These are phyloP conservation scores for Decorospora gaudefroyi DNA, from an alignment of 2,329 filamentous ascomycete species.

Conservation along the genomic window DNA sequence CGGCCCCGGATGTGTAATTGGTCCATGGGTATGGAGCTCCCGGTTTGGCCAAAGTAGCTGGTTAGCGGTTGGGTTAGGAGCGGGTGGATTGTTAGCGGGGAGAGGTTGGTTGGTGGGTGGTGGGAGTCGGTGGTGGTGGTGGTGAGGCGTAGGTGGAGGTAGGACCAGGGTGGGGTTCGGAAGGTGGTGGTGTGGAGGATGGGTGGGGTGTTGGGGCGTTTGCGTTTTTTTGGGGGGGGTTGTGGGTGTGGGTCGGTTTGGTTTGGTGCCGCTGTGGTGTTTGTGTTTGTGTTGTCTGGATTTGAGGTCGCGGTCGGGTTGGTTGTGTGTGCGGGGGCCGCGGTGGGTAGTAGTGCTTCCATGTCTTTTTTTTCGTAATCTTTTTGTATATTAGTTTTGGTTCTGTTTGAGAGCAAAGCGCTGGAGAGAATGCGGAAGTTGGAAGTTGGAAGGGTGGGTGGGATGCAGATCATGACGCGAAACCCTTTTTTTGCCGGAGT, in stretches of 20 bases:
- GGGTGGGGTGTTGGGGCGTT: constrained; percentile 23
- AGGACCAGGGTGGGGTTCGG: constrained; percentile 47
- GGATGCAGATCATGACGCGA: constrained; percentile 20
- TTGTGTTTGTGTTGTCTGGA: not conserved
- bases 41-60: constrained; percentile 72
- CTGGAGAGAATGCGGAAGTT: no score
- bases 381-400: no score
- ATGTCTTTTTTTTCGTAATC: no score
- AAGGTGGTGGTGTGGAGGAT: constrained; percentile 47
- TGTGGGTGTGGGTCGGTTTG: not conserved
- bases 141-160: constrained; percentile 49
- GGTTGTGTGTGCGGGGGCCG: constrained; percentile 2
- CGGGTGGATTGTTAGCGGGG: constrained; percentile 65
- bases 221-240: constrained; percentile 12
- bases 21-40: constrained; percentile 69
- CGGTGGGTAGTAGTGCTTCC: no score
- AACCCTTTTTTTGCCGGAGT: constrained; percentile 31
- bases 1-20: constrained; percentile 59
- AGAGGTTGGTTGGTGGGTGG: constrained; percentile 34
- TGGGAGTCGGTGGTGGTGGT: not conserved
- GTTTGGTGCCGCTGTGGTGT: not conserved
- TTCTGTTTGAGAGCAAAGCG: no score
- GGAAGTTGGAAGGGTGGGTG: no score
- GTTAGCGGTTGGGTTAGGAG: constrained; percentile 67
- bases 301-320: not conserved